A percentile compares a stretch with the other conserved stretches of the same genome.
These are phyloP conservation scores for Amanita polypyramis DNA, from an alignment of 768 basidiomycete species.

Conservation along the genomic window DNA sequence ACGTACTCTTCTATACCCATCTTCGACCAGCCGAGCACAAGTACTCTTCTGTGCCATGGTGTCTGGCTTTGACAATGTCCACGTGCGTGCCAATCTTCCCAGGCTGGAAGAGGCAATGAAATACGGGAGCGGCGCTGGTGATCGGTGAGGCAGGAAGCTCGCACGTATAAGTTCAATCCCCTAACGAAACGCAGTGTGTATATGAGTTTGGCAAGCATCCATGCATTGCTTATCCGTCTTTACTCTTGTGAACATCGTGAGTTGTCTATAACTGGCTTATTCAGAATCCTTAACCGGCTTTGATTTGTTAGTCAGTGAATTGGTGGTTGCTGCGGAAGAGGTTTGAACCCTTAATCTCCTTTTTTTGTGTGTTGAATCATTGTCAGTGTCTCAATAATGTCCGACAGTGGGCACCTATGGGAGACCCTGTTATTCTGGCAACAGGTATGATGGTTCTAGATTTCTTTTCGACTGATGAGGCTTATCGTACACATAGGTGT, in stretches of 20 bases:
- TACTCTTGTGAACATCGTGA: slow-evolving; percentile 54
- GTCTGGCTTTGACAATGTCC: slow-evolving; percentile 56
- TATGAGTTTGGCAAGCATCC: slow-evolving; percentile 49
- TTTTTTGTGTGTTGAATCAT: neutral
- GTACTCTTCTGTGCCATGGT: slow-evolving; percentile 53
- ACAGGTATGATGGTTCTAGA: slow-evolving; percentile 29
- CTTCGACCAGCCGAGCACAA: slow-evolving; percentile 39
- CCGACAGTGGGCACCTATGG: slow-evolving; percentile 41
- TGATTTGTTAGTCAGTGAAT: slow-evolving; percentile 38
- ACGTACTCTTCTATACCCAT: slow-evolving; percentile 4
- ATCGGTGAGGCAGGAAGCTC: slow-evolving; percentile 31
- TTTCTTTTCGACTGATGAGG: neutral
- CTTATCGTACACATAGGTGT: slow-evolving; percentile 24
- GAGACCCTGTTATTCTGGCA: slow-evolving; percentile 41
- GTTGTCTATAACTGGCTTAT: slow-evolving; percentile 13
- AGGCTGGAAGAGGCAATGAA: slow-evolving; percentile 54
- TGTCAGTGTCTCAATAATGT: slow-evolving; percentile 48
- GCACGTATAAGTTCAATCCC: neutral
- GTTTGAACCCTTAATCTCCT: slow-evolving; percentile 18
- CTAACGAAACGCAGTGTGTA: slow-evolving; percentile 33
- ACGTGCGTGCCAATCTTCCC: slow-evolving; percentile 51
- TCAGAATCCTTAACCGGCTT: neutral
- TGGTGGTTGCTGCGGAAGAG: slow-evolving; percentile 50
- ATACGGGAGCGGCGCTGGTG: slow-evolving; percentile 57
- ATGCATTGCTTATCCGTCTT: slow-evolving; percentile 40